Conservation (phyloP, 352 stramenopile genomes). For the Globisporangium cylindrosporum region DNA sequence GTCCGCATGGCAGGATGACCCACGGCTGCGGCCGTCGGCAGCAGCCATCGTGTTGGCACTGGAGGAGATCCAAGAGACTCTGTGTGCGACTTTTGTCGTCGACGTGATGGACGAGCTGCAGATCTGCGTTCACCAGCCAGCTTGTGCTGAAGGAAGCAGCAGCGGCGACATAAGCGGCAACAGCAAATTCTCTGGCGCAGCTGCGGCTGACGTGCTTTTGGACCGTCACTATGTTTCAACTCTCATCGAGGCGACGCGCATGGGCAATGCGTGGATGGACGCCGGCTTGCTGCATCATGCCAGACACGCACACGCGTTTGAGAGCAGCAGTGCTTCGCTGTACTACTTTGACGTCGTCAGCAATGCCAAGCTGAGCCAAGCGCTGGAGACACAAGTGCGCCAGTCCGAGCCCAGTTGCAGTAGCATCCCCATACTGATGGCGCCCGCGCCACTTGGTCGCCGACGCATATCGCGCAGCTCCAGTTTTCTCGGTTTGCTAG, state of each 20-base stretch:
- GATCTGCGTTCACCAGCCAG: no score
- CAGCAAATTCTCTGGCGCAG: not conserved
- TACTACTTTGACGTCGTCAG: not conserved
- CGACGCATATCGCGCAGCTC: not conserved
- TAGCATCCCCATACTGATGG: not conserved
- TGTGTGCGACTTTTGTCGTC: slow-evolving; percentile 24
- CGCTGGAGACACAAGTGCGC: not conserved
- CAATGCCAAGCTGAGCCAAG: not conserved
- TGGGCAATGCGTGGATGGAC: slow-evolving; percentile 52
- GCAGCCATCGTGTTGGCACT: no score
- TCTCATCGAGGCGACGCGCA: slow-evolving; percentile 19
- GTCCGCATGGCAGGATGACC: no score
- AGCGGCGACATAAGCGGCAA: not conserved
- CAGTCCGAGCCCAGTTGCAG: not conserved
- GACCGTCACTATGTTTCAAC: slow-evolving; percentile 13
- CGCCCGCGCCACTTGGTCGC: not conserved
- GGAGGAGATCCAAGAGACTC: no score
- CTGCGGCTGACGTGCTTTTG: not conserved
- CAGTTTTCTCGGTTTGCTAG: not conserved
- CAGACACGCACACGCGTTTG: slow-evolving; percentile 17
- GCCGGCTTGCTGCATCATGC: slow-evolving; percentile 24
- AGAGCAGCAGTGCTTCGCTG: not conserved
- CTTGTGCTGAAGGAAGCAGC: slow-evolving; percentile 6
- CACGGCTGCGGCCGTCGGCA: no score
- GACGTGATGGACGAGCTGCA: slow-evolving; percentile 32